These are phyloP conservation scores for Penicillium palitans DNA, from an alignment of 2,329 filamentous ascomycete genomes.

Conservation along the genomic window DNA sequence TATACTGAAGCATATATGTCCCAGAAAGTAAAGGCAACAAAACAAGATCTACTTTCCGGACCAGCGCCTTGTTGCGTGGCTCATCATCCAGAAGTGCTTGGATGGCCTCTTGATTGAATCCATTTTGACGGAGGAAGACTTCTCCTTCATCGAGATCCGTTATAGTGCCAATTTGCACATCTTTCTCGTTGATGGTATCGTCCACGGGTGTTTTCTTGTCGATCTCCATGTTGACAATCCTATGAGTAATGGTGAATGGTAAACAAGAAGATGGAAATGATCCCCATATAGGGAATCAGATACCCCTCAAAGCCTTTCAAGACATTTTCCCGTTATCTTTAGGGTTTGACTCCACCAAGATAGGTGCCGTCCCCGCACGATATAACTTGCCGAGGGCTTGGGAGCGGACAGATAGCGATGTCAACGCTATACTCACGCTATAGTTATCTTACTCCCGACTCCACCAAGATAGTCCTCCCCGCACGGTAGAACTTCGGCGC, in stretches of 20 bases:
- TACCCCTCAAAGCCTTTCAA: background rate
- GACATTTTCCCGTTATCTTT: constrained; percentile 12
- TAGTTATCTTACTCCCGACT: constrained; percentile 4
- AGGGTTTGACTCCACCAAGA: background rate
- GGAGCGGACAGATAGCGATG: constrained; percentile 12
- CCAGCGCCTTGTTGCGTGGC: constrained; percentile 30
- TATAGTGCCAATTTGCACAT: constrained; percentile 25
- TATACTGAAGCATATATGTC: constrained; percentile 51
- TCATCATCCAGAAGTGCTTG: constrained; percentile 50
- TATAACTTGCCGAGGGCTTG: constrained; percentile 19
- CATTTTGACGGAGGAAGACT: constrained; percentile 52
- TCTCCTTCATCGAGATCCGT: constrained; percentile 51
- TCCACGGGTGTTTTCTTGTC: constrained; percentile 7
- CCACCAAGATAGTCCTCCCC: constrained; percentile 16
- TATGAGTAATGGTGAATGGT: background rate
- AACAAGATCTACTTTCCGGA: constrained; percentile 51
- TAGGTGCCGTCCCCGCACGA: constrained; percentile 19
- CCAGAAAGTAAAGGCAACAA: constrained; percentile 53
- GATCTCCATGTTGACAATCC: constrained; percentile 6
- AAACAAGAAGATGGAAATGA: background rate
- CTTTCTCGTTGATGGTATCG: constrained; percentile 15
- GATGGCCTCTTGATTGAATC: constrained; percentile 46
- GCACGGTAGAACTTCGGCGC: constrained; percentile 23
- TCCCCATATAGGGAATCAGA: background rate
- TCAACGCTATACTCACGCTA: background rate